Base-by-base conservation (phyloP, 2,329 filamentous ascomycete genomes). In the Alternaria ethzedia region DNA sequence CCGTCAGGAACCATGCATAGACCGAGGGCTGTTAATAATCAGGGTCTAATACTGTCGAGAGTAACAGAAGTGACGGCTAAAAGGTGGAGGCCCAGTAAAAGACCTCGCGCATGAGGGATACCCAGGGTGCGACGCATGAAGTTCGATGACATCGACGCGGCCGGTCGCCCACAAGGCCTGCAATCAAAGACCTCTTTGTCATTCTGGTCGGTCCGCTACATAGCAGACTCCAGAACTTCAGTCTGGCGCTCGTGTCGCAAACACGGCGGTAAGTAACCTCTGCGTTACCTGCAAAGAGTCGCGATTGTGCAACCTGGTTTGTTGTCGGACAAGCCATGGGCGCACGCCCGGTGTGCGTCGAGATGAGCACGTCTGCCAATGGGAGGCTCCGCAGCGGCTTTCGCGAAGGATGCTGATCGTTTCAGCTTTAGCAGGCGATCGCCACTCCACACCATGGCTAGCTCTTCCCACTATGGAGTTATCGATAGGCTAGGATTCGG, bases 401-500 rank as follows among this genome's bases (percentile, higher is more conserved):
- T 55, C 46, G 45, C 36, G 41, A 59, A 63, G 46, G 46, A 46
- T 30, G 56, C 54, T 32, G 61, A 58, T 56, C 55, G 72, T 75
- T 73, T 73, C 71, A 73, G 66, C 62, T 68, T 69, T 59, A 59
- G 62, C 65, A 60, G 62, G 66, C 57, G 66, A 72, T 73, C 67
- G 66, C 55, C 44, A 65, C 64, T 64, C 64, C 55, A 63, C 63
- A 65, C 64, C 61, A 68, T 55, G 51, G 65, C 63, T 55, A 59
- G 60, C 54, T 30, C 36, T 23, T 12, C 17, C 21, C 32, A 13
- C 36, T 52, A 54, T 56, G 5, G 57, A 44, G 64, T 64, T 73
- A 73, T 75, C 70, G 72, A 75, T 75, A 73, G 68, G 72, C 63
- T 46, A 57, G 63, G 63, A 52, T 69, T 12, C 50, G 61, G 57